A percentile compares a stretch with the other conserved stretches of the same genome.
Conservation (phyloP, 1,284 basidiomycete genomes). For the Butyriboletus appendiculatus region DNA sequence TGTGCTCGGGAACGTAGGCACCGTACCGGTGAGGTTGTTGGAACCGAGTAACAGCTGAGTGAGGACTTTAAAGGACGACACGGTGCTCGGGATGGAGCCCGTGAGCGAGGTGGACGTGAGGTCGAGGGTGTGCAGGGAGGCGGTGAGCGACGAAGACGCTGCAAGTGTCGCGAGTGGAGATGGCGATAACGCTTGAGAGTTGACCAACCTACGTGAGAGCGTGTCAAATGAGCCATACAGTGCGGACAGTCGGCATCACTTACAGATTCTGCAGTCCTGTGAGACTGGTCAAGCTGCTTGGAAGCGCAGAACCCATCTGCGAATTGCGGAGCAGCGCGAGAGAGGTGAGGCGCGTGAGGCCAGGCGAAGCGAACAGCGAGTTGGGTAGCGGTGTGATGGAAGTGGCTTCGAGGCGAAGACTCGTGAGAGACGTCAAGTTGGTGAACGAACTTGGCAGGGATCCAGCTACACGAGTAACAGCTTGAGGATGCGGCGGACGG, state of each 20-base stretch:
- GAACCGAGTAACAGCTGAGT: slow-evolving; percentile 35
- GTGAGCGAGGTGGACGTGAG: slow-evolving; percentile 38
- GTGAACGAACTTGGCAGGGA: slow-evolving; percentile 41
- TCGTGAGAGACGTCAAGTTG: slow-evolving; percentile 41
- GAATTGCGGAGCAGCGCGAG: slow-evolving; percentile 46
- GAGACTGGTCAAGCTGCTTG: slow-evolving; percentile 39
- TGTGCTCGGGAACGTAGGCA: slow-evolving; percentile 33
- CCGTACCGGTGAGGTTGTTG: slow-evolving; percentile 36
- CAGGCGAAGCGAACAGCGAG: slow-evolving; percentile 36
- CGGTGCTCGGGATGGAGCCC: slow-evolving; percentile 29
- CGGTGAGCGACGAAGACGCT: slow-evolving; percentile 36
- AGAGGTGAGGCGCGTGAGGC: slow-evolving; percentile 39
- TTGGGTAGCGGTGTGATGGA: slow-evolving; percentile 42
- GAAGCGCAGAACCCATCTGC: slow-evolving; percentile 45
- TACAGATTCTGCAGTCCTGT: slow-evolving; percentile 43
- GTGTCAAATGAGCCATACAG: not conserved
- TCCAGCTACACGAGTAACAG: slow-evolving; percentile 36
- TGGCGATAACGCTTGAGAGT: slow-evolving; percentile 28
- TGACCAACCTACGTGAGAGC: slow-evolving; percentile 22
- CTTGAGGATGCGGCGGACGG: not conserved
- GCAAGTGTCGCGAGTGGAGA: slow-evolving; percentile 35
- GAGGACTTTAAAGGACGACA: slow-evolving; percentile 31
- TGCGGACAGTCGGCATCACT: slow-evolving; percentile 15
- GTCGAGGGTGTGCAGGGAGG: slow-evolving; percentile 40
- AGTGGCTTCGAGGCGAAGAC: slow-evolving; percentile 49